phyloP scores from a whole-genome alignment of 345 rosid species.

The Euclidium syriacum region DNA sequence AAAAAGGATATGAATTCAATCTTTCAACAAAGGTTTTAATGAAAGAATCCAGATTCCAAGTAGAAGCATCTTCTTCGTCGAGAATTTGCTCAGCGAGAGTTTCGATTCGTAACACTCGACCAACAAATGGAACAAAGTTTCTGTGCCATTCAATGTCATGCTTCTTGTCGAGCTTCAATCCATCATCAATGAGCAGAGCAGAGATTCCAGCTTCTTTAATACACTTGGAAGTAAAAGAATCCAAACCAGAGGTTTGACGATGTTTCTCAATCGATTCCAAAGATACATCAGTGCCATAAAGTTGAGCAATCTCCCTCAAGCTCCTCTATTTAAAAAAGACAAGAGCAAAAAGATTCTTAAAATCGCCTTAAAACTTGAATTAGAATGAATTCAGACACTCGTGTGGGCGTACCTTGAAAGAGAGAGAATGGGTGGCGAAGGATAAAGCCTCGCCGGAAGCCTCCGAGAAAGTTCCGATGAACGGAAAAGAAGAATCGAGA shows the following conservation, averaged over 20 bases:
- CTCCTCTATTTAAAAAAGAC: constrained; percentile 46
- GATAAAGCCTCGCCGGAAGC: constrained; percentile 73
- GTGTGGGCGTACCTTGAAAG: constrained; percentile 57
- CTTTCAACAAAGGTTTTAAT: constrained; percentile 43
- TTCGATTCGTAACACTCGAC: constrained; percentile 80
- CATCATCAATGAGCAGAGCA: constrained; percentile 85
- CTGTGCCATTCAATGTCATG: constrained; percentile 70
- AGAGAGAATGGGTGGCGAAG: constrained; percentile 59
- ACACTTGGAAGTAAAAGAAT: constrained; percentile 53
- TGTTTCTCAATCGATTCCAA: constrained; percentile 58
- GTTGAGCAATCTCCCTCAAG: constrained; percentile 64
- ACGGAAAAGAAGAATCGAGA: constrained; percentile 65
- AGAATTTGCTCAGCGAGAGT: constrained; percentile 76
- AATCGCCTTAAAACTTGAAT: no score
- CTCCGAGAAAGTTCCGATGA: constrained; percentile 62
- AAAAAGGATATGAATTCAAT: constrained; percentile 88
- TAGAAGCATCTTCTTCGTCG: constrained; percentile 42
- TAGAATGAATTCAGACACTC: no score
- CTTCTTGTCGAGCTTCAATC: constrained; percentile 69
- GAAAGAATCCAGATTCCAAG: constrained; percentile 71
- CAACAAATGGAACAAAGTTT: constrained; percentile 57
- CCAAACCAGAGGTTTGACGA: constrained; percentile 53
- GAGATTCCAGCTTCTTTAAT: constrained; percentile 70
- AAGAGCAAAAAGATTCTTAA: neutral
- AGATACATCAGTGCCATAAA: constrained; percentile 62